Conservation (phyloP, 2,329 filamentous ascomycete species). For the Furcasterigmium furcatum region DNA sequence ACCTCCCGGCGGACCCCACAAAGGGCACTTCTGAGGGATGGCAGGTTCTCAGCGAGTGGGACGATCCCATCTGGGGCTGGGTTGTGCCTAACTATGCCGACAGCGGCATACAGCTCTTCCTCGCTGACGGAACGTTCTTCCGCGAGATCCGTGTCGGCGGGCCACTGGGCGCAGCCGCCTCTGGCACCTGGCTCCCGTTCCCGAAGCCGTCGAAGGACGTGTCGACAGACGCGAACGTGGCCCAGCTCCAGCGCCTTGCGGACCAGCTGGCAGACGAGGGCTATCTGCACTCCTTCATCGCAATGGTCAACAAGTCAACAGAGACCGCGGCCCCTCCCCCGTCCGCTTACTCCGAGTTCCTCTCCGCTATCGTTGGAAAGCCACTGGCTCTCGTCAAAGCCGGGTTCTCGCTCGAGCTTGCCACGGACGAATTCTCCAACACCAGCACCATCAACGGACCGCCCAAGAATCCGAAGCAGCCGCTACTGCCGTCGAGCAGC, state of each 20-base stretch:
- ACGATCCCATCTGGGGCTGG: constrained; percentile 39
- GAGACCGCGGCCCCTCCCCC: constrained; percentile 23
- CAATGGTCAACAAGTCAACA: constrained; percentile 29
- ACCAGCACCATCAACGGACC: background rate
- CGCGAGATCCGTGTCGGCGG: constrained; percentile 34
- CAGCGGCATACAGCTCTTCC: constrained; percentile 37
- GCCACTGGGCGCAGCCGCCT: constrained; percentile 12
- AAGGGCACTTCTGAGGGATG: background rate
- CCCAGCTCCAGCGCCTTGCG: constrained; percentile 25
- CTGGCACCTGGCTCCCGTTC: constrained; percentile 31
- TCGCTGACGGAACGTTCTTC: constrained; percentile 35
- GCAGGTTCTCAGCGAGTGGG: constrained; percentile 24
- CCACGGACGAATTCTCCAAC: constrained; percentile 14
- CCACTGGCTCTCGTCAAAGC: constrained; percentile 37
- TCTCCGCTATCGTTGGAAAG: constrained; percentile 31
- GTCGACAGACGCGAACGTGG: constrained; percentile 3
- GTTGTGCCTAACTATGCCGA: constrained; percentile 37
- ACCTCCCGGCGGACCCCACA: background rate
- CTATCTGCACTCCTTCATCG: constrained; percentile 26
- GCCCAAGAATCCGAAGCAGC: background rate
- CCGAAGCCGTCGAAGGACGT: constrained; percentile 7
- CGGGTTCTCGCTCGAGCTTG: constrained; percentile 34
- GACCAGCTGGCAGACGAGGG: constrained; percentile 12
- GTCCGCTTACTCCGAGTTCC: constrained; percentile 28
- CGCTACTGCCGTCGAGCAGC: background rate